Percentiles rank a stretch among this genome's conserved stretches.
Conservation (phyloP, 2,329 filamentous ascomycete genomes). For the Dothideomycetes sp. region DNA sequence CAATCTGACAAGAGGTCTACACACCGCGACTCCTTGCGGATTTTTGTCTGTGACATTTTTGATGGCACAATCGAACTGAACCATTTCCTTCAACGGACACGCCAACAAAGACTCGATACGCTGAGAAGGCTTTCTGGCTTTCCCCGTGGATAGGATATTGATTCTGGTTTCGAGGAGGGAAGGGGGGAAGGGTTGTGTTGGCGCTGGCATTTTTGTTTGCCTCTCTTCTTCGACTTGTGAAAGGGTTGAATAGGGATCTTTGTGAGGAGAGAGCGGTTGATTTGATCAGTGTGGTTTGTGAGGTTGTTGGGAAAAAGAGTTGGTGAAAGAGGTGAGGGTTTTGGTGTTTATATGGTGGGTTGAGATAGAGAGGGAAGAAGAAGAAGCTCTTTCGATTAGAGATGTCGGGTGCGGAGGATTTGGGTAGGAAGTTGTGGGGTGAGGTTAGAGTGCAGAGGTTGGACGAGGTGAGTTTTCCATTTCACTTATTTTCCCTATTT, state of each 20-base stretch:
- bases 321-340: constrained; percentile 17
- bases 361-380: neutral
- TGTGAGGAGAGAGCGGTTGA: too few species aligned
- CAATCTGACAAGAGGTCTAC: constrained; percentile 48
- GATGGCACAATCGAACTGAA: constrained; percentile 55
- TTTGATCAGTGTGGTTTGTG: neutral
- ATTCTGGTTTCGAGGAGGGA: constrained; percentile 43
- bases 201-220: constrained; percentile 43
- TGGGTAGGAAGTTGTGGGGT: constrained; percentile 45
- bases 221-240: too few species aligned
- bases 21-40: constrained; percentile 38
- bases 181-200: constrained; percentile 44
- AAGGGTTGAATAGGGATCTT: too few species aligned
- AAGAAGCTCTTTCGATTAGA: neutral
- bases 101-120: constrained; percentile 41
- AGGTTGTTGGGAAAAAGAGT: constrained; percentile 13
- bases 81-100: constrained; percentile 50
- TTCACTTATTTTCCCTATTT: neutral
- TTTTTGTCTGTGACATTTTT: constrained; percentile 31
- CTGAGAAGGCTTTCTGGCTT: constrained; percentile 43
- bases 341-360: neutral
- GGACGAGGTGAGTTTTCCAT: constrained; percentile 37
- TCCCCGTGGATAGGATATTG: constrained; percentile 42
- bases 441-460: constrained; percentile 42
- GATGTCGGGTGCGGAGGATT: constrained; percentile 31